Evolutionary conservation across 2,329 filamentous ascomycete genomes (phyloP), one percentile per base, ranked within the genome.

Genomic region (Sporothrix globosa): DNA sequence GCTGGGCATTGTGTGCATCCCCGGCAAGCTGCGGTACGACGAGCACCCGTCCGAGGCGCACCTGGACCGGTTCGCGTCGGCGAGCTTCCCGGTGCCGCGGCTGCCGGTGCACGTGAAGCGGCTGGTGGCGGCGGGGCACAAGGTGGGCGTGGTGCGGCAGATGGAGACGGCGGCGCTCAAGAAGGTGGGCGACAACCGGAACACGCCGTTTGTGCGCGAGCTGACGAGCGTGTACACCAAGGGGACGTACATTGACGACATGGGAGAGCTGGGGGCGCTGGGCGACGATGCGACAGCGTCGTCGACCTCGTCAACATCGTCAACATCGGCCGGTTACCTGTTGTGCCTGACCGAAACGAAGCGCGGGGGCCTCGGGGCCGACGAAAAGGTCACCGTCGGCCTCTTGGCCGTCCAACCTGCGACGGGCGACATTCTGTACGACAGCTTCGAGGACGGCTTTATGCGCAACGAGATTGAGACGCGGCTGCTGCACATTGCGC

Each of bases 151-250:
- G 3, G 95, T 99, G 11, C 87, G 95, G 39, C 96, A 99, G 80
- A 85, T 97, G 39, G 96, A 99, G 80, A 99, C 96, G 0, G 96
- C 96, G 2, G 96, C 96, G 0, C 83, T 99, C 72, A 99, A 99
- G 79, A 97, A 97, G 73, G 96, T 89, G 1, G 95, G 96, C 58
- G 93, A 97, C 78, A 99, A 98, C 79, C 89, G 92, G 71, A 97
- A 97, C 77, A 88, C 93, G 0, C 94, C 96, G 0, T 99, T 99
- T 76, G 88, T 93, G 50, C 89, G 96, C 48, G 96, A 97, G 76
- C 88, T 99, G 76, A 98, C 96, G 19, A 97, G 97, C 77, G 85
- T 99, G 7, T 99, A 99, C 81, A 99, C 96, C 10, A 99, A 98
- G 79, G 96, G 94, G 56, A 99, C 96, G 2, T 99, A 98, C 76